These are phyloP conservation scores for Saccharomycopsis synnaedendra DNA, from an alignment of 805 yeast genomes.

Conservation along the genomic window DNA sequence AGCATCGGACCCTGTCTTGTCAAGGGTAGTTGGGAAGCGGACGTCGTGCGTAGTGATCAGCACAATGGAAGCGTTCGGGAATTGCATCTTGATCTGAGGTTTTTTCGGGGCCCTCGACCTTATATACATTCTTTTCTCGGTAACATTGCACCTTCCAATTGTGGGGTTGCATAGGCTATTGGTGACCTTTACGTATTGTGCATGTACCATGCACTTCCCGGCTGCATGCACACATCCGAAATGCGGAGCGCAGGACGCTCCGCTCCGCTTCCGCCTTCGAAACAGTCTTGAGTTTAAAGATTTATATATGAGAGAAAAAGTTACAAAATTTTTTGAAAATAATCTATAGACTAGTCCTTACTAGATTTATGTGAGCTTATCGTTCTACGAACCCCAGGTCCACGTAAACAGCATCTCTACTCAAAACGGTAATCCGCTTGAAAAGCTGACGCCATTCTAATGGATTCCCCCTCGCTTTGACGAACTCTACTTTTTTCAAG, in stretches of 20 bases:
- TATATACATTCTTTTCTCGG: background rate
- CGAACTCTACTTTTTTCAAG: constrained; percentile 40
- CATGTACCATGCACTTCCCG: too few relatives aligned
- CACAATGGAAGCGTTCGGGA: constrained; percentile 19
- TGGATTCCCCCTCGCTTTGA: constrained; percentile 53
- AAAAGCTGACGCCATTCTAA: constrained; percentile 64
- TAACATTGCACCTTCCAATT: background rate
- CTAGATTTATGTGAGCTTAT: background rate
- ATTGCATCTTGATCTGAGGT: background rate
- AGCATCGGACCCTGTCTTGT: constrained; percentile 32
- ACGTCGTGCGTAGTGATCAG: constrained; percentile 24
- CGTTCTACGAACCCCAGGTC: constrained; percentile 18
- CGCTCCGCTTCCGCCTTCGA: too few relatives aligned
- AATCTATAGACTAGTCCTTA: too few relatives aligned
- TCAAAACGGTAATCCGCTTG: constrained; percentile 42
- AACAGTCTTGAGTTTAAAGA: too few relatives aligned
- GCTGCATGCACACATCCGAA: too few relatives aligned
- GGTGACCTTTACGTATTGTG: too few relatives aligned
- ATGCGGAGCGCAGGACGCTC: too few relatives aligned
- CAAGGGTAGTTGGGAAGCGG: constrained; percentile 30
- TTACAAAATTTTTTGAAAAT: too few relatives aligned
- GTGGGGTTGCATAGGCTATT: too few relatives aligned
- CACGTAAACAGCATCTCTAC: constrained; percentile 43
- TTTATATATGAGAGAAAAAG: too few relatives aligned
- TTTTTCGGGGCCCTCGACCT: background rate